These are phyloP conservation scores for Paracoccidioides brasiliensis DNA, from an alignment of 2,329 filamentous ascomycete species.

Conservation along the genomic window DNA sequence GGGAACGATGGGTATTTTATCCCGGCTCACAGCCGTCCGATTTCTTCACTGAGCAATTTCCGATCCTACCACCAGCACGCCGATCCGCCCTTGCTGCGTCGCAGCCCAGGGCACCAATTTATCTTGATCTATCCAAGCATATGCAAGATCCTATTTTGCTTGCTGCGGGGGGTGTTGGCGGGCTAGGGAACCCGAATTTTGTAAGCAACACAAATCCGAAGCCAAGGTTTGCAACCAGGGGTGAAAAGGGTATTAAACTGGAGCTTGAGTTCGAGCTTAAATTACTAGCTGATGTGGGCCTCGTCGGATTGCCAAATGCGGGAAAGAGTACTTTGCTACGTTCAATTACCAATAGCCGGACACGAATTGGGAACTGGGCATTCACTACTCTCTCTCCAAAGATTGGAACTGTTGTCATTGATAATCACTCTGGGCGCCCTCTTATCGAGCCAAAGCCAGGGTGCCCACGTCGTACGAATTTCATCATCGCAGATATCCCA, in stretches of 20 bases:
- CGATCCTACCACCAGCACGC: constrained; percentile 42
- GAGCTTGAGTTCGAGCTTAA: constrained; percentile 83
- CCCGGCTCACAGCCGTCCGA: constrained; percentile 66
- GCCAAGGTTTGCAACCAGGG: constrained; percentile 80
- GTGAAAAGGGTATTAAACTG: constrained; percentile 65
- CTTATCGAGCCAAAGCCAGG: constrained; percentile 34
- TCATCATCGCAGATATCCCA: constrained; percentile 92
- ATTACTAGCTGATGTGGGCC: constrained; percentile 82
- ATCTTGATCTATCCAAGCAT: constrained; percentile 58
- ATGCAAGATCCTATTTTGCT: constrained; percentile 76
- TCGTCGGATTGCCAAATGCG: constrained; percentile 90
- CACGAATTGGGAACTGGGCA: constrained; percentile 85
- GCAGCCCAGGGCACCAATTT: constrained; percentile 60
- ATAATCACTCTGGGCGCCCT: constrained; percentile 70
- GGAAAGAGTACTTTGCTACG: constrained; percentile 89
- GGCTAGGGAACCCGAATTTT: constrained; percentile 89
- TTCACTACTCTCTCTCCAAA: constrained; percentile 94
- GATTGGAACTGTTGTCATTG: constrained; percentile 88
- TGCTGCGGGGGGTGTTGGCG: constrained; percentile 75
- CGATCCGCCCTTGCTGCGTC: constrained; percentile 46
- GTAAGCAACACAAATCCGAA: constrained; percentile 58
- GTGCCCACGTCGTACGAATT: constrained; percentile 54
- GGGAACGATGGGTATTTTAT: constrained; percentile 75
- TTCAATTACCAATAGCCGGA: constrained; percentile 74
- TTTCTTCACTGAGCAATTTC: constrained; percentile 47